Evolutionary conservation across 2,329 filamentous ascomycete species (phyloP).

Genomic region (Pseudonectria foliicola): DNA sequence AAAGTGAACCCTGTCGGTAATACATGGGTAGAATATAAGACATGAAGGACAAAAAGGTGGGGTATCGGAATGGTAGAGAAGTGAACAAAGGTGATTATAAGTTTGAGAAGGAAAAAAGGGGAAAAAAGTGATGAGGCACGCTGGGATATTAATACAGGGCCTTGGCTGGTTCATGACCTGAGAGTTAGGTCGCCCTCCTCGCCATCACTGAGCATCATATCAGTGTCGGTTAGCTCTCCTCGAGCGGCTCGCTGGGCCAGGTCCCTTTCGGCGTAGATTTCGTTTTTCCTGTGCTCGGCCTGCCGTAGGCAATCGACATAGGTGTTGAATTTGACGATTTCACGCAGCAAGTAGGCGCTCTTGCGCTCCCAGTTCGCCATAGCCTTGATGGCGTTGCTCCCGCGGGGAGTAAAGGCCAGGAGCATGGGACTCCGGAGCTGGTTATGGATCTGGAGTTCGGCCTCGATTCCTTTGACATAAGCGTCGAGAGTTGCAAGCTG

Average conservation of each 20-base stretch:
- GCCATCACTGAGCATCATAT: conserved; percentile 27
- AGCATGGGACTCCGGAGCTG: conserved; percentile 81
- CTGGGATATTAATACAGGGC: conserved; percentile 10
- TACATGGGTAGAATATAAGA: too few species aligned
- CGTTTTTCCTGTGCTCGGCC: conserved; percentile 62
- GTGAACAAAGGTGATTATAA: too few species aligned
- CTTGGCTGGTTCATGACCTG: conserved; percentile 18
- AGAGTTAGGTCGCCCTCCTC: conserved; percentile 31
- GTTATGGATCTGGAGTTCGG: conserved; percentile 81
- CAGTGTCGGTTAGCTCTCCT: conserved; percentile 38
- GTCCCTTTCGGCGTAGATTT: conserved; percentile 60
- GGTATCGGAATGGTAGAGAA: not conserved
- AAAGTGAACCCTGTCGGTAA: too few species aligned
- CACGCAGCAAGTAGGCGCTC: conserved; percentile 79
- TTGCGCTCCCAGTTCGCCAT: conserved; percentile 98
- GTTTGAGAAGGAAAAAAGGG: too few species aligned
- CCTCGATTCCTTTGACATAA: conserved; percentile 81
- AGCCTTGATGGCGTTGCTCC: conserved; percentile 71
- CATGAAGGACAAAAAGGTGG: not conserved
- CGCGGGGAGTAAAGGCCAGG: conserved; percentile 79
- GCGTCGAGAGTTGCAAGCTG: conserved; percentile 67
- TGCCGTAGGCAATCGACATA: conserved; percentile 81
- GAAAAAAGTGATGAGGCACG: too few species aligned
- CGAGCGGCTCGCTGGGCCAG: conserved; percentile 41
- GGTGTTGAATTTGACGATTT: conserved; percentile 94